These are phyloP conservation scores for Limonium bicolor DNA, from an alignment of 148 eudicot genomes.

Conservation along the genomic window DNA sequence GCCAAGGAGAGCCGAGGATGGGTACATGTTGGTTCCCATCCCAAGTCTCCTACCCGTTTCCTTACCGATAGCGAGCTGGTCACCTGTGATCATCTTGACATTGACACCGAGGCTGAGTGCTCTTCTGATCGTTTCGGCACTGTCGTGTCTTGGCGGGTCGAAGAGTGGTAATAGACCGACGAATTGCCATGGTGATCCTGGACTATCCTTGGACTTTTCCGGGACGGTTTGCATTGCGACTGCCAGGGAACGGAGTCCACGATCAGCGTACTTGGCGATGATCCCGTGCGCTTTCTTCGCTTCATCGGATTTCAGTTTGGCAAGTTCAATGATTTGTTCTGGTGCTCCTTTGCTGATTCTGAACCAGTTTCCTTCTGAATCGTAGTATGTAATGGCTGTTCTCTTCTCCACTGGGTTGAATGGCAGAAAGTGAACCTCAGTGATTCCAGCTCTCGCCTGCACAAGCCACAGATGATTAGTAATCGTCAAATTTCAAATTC, in stretches of 20 bases:
- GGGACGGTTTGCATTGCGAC: slow-evolving; percentile 43
- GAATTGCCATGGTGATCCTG: slow-evolving; percentile 62
- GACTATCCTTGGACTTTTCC: slow-evolving; percentile 57
- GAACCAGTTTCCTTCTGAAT: slow-evolving; percentile 47
- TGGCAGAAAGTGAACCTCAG: slow-evolving; percentile 77
- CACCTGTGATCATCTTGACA: slow-evolving; percentile 93
- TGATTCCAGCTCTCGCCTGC: slow-evolving; percentile 74
- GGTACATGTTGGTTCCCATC: slow-evolving; percentile 81
- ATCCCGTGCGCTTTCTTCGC: slow-evolving; percentile 37
- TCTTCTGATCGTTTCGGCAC: slow-evolving; percentile 69
- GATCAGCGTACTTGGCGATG: slow-evolving; percentile 64
- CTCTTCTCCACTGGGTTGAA: slow-evolving; percentile 86
- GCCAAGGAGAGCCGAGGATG: slow-evolving; percentile 74
- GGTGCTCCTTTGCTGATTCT: slow-evolving; percentile 92
- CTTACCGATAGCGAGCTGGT: slow-evolving; percentile 73
- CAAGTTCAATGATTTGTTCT: slow-evolving; percentile 72
- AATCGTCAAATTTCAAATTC: no score
- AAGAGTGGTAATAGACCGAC: slow-evolving; percentile 64
- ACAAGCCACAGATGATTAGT: no score
- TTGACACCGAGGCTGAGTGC: slow-evolving; percentile 75
- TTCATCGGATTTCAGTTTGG: slow-evolving; percentile 26
- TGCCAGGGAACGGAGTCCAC: slow-evolving; percentile 71
- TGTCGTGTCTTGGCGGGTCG: slow-evolving; percentile 81
- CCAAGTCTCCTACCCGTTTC: slow-evolving; percentile 82
- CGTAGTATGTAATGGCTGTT: slow-evolving; percentile 65